Conservation (phyloP, 257 asterid species). For the Plectranthus barbatus region DNA sequence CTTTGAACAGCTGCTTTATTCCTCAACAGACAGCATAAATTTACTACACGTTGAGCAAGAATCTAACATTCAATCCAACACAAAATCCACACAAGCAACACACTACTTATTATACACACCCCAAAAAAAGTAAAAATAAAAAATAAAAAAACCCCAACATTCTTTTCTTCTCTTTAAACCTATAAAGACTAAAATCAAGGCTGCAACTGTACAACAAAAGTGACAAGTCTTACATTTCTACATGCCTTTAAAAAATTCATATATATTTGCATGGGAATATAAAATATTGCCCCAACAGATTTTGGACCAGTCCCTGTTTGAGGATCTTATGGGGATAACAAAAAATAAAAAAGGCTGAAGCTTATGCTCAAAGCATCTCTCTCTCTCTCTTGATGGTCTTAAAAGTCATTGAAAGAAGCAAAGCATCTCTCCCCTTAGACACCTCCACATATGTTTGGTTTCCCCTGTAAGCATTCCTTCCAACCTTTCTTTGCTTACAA, state of each 20-base stretch:
- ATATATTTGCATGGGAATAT: constrained; percentile 48
- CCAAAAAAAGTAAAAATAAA: neutral
- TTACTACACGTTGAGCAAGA: constrained; percentile 18
- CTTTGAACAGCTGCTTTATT: constrained; percentile 28
- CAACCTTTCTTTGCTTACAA: constrained; percentile 80
- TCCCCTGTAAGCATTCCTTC: constrained; percentile 55
- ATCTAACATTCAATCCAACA: constrained; percentile 25
- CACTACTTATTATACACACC: too few species aligned
- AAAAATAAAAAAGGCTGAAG: constrained; percentile 33
- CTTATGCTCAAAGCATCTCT: constrained; percentile 53
- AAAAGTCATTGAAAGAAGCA: constrained; percentile 42
- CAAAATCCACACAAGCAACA: constrained; percentile 31
- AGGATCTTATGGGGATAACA: constrained; percentile 41
- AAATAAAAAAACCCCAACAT: neutral
- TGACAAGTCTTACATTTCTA: constrained; percentile 31
- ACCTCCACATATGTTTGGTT: constrained; percentile 35
- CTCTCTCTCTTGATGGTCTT: neutral
- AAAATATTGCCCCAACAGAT: constrained; percentile 28
- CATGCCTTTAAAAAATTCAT: constrained; percentile 15
- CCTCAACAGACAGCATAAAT: constrained; percentile 21
- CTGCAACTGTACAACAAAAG: constrained; percentile 38
- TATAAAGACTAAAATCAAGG: constrained; percentile 33
- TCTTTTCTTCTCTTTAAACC: constrained; percentile 15
- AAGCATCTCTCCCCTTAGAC: constrained; percentile 60
- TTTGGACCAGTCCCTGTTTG: constrained; percentile 20